Percentiles rank a stretch among this genome's conserved stretches.
Evolutionary conservation across 805 yeast species (phyloP).

Genomic region (Schwanniomyces vanrijiae): DNA sequence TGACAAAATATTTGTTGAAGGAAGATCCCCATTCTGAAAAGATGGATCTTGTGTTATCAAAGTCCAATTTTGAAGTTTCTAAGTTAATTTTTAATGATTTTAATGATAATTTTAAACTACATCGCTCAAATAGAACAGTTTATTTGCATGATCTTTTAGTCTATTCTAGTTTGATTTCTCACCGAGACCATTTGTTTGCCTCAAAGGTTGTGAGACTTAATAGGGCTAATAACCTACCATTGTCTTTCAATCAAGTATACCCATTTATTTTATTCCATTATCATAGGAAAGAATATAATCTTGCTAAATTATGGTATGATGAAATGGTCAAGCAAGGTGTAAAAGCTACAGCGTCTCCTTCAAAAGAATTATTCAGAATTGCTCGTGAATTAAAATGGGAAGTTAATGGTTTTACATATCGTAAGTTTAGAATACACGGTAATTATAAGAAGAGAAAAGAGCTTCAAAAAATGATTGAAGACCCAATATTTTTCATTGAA

Average conservation of each 20-base stretch:
- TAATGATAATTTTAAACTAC: constrained; percentile 12
- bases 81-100: constrained; percentile 26
- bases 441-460: constrained; percentile 21
- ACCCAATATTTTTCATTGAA: constrained; percentile 14
- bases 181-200: constrained; percentile 36
- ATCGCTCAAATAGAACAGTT: constrained; percentile 15
- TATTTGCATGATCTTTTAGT: constrained; percentile 31
- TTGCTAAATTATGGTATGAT: constrained; percentile 39
- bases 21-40: constrained; percentile 14
- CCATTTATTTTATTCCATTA: constrained; percentile 41
- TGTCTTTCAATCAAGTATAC: constrained; percentile 37
- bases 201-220: constrained; percentile 25
- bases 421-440: constrained; percentile 20
- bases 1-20: constrained; percentile 26
- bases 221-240: constrained; percentile 26
- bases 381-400: constrained; percentile 38
- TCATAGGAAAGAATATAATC: constrained; percentile 23
- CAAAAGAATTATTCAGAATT: constrained; percentile 28
- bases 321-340: constrained; percentile 32
- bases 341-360: constrained; percentile 24
- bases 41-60: constrained; percentile 14
- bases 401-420: constrained; percentile 32
- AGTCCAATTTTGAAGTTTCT: constrained; percentile 22
- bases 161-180: constrained; percentile 26
- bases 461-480: constrained; percentile 13